Conservation (phyloP, 164 flowering plant genomes). For the Hamamelis virginiana region DNA sequence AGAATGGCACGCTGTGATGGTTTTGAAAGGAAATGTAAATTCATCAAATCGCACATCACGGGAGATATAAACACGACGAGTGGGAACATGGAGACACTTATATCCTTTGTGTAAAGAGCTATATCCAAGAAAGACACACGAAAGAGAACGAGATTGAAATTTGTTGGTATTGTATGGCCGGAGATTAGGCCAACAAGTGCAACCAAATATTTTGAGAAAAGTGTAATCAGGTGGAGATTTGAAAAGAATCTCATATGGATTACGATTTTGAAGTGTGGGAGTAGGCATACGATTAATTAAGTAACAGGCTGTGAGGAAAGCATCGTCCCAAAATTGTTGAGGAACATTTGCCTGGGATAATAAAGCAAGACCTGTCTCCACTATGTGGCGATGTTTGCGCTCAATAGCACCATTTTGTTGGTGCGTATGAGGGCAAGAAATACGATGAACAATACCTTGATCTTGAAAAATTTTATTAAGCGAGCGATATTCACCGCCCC, state of each 20-base stretch:
- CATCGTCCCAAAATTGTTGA: conserved; percentile 13
- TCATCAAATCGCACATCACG: conserved; percentile 15
- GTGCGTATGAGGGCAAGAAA: conserved; percentile 23
- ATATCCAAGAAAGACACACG: conserved; percentile 14
- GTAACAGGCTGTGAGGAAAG: conserved; percentile 13
- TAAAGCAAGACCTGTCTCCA: conserved; percentile 16
- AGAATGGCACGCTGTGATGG: no score
- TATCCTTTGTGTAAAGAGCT: conserved; percentile 8
- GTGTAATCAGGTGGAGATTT: background rate
- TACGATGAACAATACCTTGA: conserved; percentile 9
- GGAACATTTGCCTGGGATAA: conserved; percentile 13
- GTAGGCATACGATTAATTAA: conserved; percentile 20
- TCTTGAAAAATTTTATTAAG: background rate
- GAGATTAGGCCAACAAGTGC: conserved; percentile 7
- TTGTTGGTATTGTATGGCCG: conserved; percentile 8
- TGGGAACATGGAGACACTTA: background rate
- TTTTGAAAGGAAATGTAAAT: conserved; percentile 10
- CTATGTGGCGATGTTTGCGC: conserved; percentile 7
- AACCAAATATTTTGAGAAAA: conserved; percentile 2
- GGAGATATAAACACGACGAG: background rate
- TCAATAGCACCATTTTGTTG: conserved; percentile 16
- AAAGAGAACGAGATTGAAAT: background rate
- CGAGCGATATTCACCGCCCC: conserved; percentile 18
- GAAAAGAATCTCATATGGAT: conserved; percentile 7
- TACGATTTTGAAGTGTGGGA: background rate